A percentile compares a stretch with the other conserved stretches of the same genome.
phyloP scores from a whole-genome alignment of 306 rosid genomes.

The Carpinus fangiana region DNA sequence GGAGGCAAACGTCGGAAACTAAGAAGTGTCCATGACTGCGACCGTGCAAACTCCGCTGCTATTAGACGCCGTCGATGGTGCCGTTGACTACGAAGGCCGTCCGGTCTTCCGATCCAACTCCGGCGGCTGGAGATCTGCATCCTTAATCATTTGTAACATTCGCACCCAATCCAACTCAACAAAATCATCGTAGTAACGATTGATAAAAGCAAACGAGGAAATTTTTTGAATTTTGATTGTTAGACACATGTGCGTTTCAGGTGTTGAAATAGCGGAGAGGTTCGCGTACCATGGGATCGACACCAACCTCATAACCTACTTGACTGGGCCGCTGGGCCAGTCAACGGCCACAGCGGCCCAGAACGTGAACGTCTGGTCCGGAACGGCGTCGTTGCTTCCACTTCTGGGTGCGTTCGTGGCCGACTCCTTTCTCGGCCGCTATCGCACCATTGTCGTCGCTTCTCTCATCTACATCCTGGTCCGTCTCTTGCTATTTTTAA shows the following conservation, averaged over 20 bases:
- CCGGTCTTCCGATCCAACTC: conserved; percentile 31
- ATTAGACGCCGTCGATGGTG: conserved; percentile 30
- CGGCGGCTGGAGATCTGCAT: conserved; percentile 54
- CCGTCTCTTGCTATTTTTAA: not conserved
- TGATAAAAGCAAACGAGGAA: no score
- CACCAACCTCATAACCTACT: conserved; percentile 45
- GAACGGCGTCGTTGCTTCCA: conserved; percentile 52
- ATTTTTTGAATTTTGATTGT: not conserved
- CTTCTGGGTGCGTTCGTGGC: conserved; percentile 56
- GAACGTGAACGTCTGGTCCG: conserved; percentile 55
- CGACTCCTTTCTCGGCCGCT: conserved; percentile 60
- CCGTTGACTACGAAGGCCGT: conserved; percentile 40
- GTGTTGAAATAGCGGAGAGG: conserved; percentile 59
- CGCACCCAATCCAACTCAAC: no score
- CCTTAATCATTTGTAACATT: conserved; percentile 40
- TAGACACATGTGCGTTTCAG: conserved; percentile 16
- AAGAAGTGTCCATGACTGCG: not conserved
- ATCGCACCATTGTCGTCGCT: conserved; percentile 47
- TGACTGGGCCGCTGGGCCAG: conserved; percentile 58
- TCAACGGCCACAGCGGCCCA: conserved; percentile 51
- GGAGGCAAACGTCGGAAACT: no score
- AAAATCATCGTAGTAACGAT: no score
- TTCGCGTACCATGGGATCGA: conserved; percentile 50
- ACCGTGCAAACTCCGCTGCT: conserved; percentile 33
- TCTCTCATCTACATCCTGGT: conserved; percentile 56